A percentile compares a stretch with the other conserved stretches of the same genome.
Evolutionary conservation across 768 basidiomycete genomes (phyloP).

Genomic region (Strobilomyces confusus): DNA sequence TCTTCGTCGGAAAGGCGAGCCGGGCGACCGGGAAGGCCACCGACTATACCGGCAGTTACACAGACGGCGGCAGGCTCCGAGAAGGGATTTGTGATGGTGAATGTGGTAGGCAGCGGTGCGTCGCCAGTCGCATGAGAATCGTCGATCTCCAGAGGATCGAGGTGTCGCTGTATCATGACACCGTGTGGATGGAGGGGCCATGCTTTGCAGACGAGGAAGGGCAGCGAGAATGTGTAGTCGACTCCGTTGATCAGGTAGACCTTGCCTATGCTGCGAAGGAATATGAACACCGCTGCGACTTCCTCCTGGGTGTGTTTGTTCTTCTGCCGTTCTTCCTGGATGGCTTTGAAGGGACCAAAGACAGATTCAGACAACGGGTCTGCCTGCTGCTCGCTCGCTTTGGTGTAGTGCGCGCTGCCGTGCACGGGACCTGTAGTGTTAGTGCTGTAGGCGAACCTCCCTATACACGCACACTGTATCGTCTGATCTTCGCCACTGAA

Average conservation of each 20-base stretch:
- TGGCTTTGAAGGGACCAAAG: conserved; percentile 43
- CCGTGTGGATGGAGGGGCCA: conserved; percentile 81
- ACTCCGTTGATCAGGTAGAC: conserved; percentile 67
- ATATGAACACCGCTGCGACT: conserved; percentile 68
- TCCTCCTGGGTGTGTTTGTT: conserved; percentile 34
- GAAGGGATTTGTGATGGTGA: conserved; percentile 73
- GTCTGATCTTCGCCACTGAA: conserved; percentile 67
- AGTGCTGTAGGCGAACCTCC: conserved; percentile 56
- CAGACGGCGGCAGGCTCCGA: conserved; percentile 72
- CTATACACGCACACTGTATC: conserved; percentile 79
- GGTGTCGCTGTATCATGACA: conserved; percentile 69
- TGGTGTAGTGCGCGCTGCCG: conserved; percentile 29
- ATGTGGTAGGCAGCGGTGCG: conserved; percentile 71
- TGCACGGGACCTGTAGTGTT: conserved; percentile 25
- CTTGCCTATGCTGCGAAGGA: conserved; percentile 69
- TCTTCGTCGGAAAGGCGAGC: conserved; percentile 51
- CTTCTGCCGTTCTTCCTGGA: conserved; percentile 38
- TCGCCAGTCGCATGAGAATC: conserved; percentile 68
- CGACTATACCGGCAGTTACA: conserved; percentile 56
- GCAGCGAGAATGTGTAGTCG: conserved; percentile 75
- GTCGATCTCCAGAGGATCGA: conserved; percentile 61
- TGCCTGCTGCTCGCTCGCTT: conserved; percentile 11
- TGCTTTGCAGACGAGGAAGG: conserved; percentile 74
- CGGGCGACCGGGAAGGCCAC: conserved; percentile 33
- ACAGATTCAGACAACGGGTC: conserved; percentile 23